Base-by-base conservation (phyloP, 768 basidiomycete species). In the Psilocybe sp. region DNA sequence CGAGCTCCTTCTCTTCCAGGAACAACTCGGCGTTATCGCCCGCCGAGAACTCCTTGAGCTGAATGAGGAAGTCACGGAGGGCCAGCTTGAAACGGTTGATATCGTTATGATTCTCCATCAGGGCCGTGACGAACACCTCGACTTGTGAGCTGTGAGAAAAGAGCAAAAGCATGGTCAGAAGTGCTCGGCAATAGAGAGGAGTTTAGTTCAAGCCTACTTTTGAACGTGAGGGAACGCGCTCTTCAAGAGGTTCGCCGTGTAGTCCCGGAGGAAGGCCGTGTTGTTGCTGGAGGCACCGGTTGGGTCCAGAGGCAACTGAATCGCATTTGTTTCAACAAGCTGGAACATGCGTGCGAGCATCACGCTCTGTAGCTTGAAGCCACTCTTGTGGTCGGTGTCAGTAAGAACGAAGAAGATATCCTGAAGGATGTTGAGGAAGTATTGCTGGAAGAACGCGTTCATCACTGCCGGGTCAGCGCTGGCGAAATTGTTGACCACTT, bases 321-420 rank as follows among this genome's bases (percentile, higher is more conserved):
- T 87, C 14, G 79, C 70, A 62, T 87, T 85, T 42, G 78, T 78
- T 67, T 95, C 89, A 34, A 96, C 90, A 19, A 98, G 81, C 65
- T 92, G 87, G 80, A 97, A 95, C 75, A 99, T 81, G 31, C 92
- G 82, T 14, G 92, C 89, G 40, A 99, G 84, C n/a, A 98, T 77
- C 58, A 91, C 73, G 59, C 89, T 90, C 69, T 98, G 95, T 52
- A 94, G 78, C 70, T 97, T 98, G 79, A 98, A 97, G 20, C 96
- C 95, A 60, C 92, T 94, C 83, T 98, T 98, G 78, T 99, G 96
- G 68, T 98, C 96, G 5, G 95, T 85, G 65, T 99, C 96, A 28
- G 95, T 98, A 40, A 99, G 77, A 37, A 98, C 96, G 59, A 91
- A 98, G 81, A 99, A 94, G 36, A 92, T 91, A 66, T 98, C 97